phyloP scores from a whole-genome alignment of 2,329 filamentous ascomycete species.

The Claviceps digitariae region DNA sequence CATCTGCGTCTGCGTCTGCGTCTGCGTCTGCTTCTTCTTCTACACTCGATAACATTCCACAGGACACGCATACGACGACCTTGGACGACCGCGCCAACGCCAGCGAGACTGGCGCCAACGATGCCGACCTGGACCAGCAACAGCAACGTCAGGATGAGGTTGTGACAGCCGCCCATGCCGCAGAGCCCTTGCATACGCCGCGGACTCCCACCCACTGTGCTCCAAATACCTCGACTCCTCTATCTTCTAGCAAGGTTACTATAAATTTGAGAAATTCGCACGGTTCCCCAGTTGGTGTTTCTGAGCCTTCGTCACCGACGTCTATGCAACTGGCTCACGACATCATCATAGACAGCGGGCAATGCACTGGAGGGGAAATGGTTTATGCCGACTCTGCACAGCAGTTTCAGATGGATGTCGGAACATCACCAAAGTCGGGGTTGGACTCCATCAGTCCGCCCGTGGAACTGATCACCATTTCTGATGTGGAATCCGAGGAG shows the following conservation, averaged over 20 bases:
- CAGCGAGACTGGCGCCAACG: conserved; percentile 13
- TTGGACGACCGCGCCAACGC: conserved; percentile 6
- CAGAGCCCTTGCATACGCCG: conserved; percentile 20
- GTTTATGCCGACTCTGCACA: not conserved
- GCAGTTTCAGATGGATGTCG: not conserved
- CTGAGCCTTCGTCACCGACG: not conserved
- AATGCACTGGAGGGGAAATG: not conserved
- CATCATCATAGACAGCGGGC: not conserved
- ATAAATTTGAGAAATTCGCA: conserved; percentile 40
- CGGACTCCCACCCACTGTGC: conserved; percentile 15
- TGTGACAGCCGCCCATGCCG: not conserved
- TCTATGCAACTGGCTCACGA: not conserved
- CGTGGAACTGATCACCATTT: conserved; percentile 28
- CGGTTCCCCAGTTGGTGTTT: conserved; percentile 6
- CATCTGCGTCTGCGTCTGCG: too few relatives aligned
- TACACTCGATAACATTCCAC: not conserved
- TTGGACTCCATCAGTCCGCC: conserved; percentile 29
- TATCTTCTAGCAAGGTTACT: conserved; percentile 44
- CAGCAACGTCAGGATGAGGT: conserved; percentile 8
- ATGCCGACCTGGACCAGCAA: conserved; percentile 24
- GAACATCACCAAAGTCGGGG: conserved; percentile 11
- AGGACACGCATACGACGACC: not conserved
- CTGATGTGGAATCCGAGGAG: conserved; percentile 14
- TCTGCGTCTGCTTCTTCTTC: too few relatives aligned
- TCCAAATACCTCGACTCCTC: conserved; percentile 19